Base-by-base conservation (phyloP, 179 eudicot genomes). In the Silene coronaria region DNA sequence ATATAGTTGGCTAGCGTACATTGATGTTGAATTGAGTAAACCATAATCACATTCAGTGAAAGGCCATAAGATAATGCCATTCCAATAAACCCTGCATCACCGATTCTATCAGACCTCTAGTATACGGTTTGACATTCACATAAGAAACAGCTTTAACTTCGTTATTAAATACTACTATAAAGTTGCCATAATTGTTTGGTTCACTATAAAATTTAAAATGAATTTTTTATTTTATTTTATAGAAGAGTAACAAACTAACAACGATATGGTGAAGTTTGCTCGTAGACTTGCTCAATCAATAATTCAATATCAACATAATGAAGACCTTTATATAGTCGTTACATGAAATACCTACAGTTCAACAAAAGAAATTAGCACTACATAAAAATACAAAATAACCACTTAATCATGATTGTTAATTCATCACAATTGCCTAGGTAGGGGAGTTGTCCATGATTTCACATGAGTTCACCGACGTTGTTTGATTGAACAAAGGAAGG, bases 1-100 rank as follows among this genome's bases (percentile, higher is more conserved):
- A 88, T 91, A 48, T 85, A 79, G 80, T 90, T 91, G 67, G 89
- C 88, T 9, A 91, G 70, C 32, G 75, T 81, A 85, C 97, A 88
- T 75, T 90, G 95, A 67, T 82, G 79, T 76, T 88, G 90, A 36
- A 88, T 87, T n/a, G 92, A 88, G 60, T 55, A 63, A 67, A 90
- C 91, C 72, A 89, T 79, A 32, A 86, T 83, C 84, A 80, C 73
- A 77, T 88, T 91, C 65, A 90, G 45, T n/a, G 95, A 81, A 36
- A 91, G 91, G 68, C 91, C 94, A 72, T 91, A 91, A 27, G 92
- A 87, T 55, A 91, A 65, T 48, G 97, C 91, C 94, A 89, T 86
- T 76, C 95, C 95, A 67, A 89, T 84, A 78, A 89, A 89, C 75
- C 94, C 91, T 89, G 89, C 80, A 82, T 10, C 13, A 58, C 5